These are phyloP conservation scores for Trichaptum fuscoviolaceum DNA, from an alignment of 768 basidiomycete genomes.

Conservation along the genomic window DNA sequence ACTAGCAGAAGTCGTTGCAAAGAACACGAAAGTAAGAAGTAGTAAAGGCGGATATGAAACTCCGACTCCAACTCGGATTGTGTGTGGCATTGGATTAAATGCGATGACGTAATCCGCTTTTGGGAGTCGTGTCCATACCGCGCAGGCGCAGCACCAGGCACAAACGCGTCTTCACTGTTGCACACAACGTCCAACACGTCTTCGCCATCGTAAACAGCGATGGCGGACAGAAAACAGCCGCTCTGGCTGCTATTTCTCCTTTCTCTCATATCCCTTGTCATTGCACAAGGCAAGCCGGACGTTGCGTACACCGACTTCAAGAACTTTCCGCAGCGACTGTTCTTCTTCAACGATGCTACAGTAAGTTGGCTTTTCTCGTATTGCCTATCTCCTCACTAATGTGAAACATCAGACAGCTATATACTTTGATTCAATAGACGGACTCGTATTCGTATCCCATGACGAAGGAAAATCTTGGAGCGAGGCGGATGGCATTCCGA, in stretches of 20 bases:
- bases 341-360: slow-evolving; percentile 91
- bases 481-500: slow-evolving; percentile 41
- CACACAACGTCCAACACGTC: neutral
- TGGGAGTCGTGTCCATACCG: neutral
- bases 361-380: slow-evolving; percentile 41
- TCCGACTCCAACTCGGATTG: no score
- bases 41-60: no score
- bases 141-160: neutral
- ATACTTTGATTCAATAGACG: slow-evolving; percentile 69
- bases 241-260: neutral
- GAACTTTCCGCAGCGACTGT: slow-evolving; percentile 69
- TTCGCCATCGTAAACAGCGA: neutral
- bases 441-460: slow-evolving; percentile 69
- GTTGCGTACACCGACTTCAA: slow-evolving; percentile 50
- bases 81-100: neutral
- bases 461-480: slow-evolving; percentile 83
- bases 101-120: neutral
- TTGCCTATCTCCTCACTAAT: neutral
- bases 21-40: no score
- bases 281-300: slow-evolving; percentile 40
- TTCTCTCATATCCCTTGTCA: neutral
- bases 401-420: slow-evolving; percentile 48
- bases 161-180: neutral
- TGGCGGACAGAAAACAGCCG: neutral
- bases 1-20: no score